Base-by-base conservation (phyloP, 2,329 filamentous ascomycete genomes). In the Colletotrichum sp. region DNA sequence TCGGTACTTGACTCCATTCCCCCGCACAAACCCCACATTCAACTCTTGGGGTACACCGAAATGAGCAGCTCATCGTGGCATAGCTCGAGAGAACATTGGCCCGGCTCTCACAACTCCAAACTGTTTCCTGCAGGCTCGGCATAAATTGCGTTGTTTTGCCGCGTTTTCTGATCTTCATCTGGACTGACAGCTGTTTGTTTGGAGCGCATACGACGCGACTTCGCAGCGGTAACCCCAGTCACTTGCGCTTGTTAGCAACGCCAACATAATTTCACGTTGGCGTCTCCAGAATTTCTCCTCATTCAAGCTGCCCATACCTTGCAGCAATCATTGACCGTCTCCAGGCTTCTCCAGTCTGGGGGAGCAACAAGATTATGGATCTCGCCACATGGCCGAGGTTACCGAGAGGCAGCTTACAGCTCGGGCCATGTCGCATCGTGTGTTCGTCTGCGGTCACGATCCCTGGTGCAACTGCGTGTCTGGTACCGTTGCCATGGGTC, bases 51-150 rank as follows among this genome's bases (percentile, higher is more conserved):
- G 68, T 58, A 71, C 24, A 28, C 32, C 55, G 38, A 32, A 63
- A 43, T 30, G 61, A 63, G 38, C 15, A 16, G 58, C 60, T 32
- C 12, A 38, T 57, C 36, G 55, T 32, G 15, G 55, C 36, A 34
- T 36, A 43, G 24, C 70, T 72, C 73, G 73, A 75, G 65, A 65
- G n/a, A 73, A 69, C 64, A 75, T 75, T 75, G 70, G 34, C 58
- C 70, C 70, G 74, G 74, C 48, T 72, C 26, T 34, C 58, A n/a
- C 21, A 16, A 64, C 58, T 48, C 64, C 58, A 60, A 65, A 43
- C 32, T 73, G 30, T 64, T 38, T 60, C 48, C 57, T 32, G 34
- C 34, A 9, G 26, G 67, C 58, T 73, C 70, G 43, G 70, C 57
- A 72, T 28, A 52, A 55, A 63, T 48, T 68, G 63, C 60, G 38